These are phyloP conservation scores for Yamadazyma endophytica DNA, from an alignment of 805 yeast species.

Conservation along the genomic window DNA sequence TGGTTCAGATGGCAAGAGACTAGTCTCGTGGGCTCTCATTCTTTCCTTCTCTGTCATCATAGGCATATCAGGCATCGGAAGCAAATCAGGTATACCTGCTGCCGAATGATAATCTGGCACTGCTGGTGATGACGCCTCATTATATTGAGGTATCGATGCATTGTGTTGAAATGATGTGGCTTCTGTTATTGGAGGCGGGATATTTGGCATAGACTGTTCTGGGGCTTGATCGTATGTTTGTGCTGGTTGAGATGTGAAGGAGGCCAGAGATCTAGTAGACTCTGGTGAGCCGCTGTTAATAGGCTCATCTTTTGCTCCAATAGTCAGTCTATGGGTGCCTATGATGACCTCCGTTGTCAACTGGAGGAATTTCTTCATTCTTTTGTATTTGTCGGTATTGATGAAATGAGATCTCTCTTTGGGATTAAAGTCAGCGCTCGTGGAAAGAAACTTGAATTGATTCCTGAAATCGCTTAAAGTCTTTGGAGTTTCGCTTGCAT, in stretches of 20 bases:
- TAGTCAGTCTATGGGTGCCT: conserved; percentile 64
- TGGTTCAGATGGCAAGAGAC: conserved; percentile 58
- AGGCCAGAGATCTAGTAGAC: conserved; percentile 5
- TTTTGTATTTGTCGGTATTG: conserved; percentile 75
- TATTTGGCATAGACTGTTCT: no score
- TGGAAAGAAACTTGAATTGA: conserved; percentile 20
- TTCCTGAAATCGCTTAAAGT: conserved; percentile 16
- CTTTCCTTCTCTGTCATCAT: conserved; percentile 56
- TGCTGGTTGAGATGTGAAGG: no score
- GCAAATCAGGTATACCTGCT: conserved; percentile 2
- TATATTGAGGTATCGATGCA: no score
- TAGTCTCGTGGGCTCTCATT: conserved; percentile 49
- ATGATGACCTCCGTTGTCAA: conserved; percentile 74
- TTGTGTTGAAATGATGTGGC: no score
- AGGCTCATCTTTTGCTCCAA: not conserved
- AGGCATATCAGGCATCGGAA: conserved; percentile 11
- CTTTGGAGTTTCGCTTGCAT: not conserved
- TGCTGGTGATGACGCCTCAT: no score
- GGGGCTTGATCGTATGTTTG: no score
- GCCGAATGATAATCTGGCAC: no score
- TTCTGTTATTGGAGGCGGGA: no score
- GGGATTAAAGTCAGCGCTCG: conserved; percentile 18
- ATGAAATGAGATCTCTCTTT: conserved; percentile 45
- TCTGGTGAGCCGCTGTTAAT: conserved; percentile 2
- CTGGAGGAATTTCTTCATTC: conserved; percentile 75